Percentiles rank a stretch among this genome's conserved stretches.
Conservation (phyloP, 345 rosid genomes). For the Clarkia xantiana region DNA sequence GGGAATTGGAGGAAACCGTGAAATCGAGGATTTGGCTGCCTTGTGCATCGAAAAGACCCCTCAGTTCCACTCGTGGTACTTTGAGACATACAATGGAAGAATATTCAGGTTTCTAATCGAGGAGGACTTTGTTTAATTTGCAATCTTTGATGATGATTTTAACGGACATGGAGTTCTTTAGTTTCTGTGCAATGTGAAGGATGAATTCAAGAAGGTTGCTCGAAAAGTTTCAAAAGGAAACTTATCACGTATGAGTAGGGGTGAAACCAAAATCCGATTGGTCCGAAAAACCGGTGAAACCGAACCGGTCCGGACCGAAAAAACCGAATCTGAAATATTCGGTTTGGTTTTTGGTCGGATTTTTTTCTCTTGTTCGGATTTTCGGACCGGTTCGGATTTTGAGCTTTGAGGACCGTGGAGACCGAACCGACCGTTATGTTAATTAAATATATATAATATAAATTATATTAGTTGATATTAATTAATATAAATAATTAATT, state of each 20-base stretch:
- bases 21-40: constrained; percentile 36
- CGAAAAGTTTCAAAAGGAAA: constrained; percentile 45
- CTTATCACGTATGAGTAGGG: constrained; percentile 47
- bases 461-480: too few species aligned
- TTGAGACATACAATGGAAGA: constrained; percentile 43
- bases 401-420: too few species aligned
- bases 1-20: constrained; percentile 40
- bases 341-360: too few species aligned
- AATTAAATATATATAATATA: too few species aligned
- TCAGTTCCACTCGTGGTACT: constrained; percentile 64
- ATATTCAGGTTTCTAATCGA: constrained; percentile 54
- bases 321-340: too few species aligned
- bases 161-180: constrained; percentile 32
- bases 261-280: too few species aligned
- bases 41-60: constrained; percentile 56
- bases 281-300: too few species aligned
- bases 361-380: too few species aligned
- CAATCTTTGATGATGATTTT: constrained; percentile 48
- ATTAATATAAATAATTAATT: too few species aligned
- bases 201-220: constrained; percentile 51
- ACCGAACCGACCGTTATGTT: too few species aligned
- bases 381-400: too few species aligned
- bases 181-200: constrained; percentile 57
- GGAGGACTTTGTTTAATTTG: constrained; percentile 52
- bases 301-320: too few species aligned